Percentiles rank a stretch among this genome's conserved stretches.
Conservation (phyloP, 2,329 filamentous ascomycete species). For the Fusarium illudens region DNA sequence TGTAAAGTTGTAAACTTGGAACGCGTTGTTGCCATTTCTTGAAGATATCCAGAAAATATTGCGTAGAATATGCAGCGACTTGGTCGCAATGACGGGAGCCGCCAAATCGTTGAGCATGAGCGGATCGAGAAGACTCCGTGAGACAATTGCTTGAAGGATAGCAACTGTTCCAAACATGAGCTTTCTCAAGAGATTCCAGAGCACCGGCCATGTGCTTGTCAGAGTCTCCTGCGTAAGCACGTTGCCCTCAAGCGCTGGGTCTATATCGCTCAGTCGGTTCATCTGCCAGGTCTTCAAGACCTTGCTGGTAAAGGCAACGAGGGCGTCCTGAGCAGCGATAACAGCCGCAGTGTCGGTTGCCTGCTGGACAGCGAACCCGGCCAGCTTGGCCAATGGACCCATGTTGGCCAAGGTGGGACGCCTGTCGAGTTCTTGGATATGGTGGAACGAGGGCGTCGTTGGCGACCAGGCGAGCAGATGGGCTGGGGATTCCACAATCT, state of each 20-base stretch:
- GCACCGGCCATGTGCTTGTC: conserved; percentile 70
- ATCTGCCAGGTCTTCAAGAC: conserved; percentile 77
- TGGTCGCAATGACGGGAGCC: conserved; percentile 73
- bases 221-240: conserved; percentile 72
- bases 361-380: conserved; percentile 69
- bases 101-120: conserved; percentile 52
- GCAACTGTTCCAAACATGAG: conserved; percentile 79
- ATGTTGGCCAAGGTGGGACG: conserved; percentile 71
- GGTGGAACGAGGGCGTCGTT: conserved; percentile 66
- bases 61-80: conserved; percentile 76
- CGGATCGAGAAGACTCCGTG: conserved; percentile 65
- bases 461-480: conserved; percentile 69
- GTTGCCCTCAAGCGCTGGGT: conserved; percentile 70
- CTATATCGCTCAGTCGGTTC: conserved; percentile 77
- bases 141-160: conserved; percentile 76
- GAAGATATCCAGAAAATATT: conserved; percentile 85
- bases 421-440: conserved; percentile 66
- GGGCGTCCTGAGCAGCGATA: conserved; percentile 64
- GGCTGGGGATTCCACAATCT: conserved; percentile 62
- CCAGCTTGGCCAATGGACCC: conserved; percentile 71
- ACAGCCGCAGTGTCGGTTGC: conserved; percentile 56
- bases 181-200: conserved; percentile 80
- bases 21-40: conserved; percentile 74
- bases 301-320: conserved; percentile 72
- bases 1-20: conserved; percentile 86